These are phyloP conservation scores for Xylaria sp. DNA, from an alignment of 2,329 filamentous ascomycete genomes.

Conservation along the genomic window DNA sequence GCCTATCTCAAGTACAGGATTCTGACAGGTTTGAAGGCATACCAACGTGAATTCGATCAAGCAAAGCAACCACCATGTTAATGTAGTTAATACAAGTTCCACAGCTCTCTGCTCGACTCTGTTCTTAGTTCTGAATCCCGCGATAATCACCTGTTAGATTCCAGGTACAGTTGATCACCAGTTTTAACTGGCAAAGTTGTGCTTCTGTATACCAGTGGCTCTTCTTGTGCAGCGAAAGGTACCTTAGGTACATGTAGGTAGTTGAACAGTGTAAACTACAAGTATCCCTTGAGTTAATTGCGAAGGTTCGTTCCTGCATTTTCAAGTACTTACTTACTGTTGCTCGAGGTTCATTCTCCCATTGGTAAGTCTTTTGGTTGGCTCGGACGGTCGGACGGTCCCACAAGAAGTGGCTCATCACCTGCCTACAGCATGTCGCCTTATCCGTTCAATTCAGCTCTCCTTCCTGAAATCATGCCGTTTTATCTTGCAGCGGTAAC, in stretches of 20 bases:
- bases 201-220: not conserved
- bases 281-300: not conserved
- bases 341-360: not conserved
- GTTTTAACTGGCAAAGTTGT: not conserved
- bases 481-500: not conserved
- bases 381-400: constrained; percentile 37
- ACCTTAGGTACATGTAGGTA: too few species aligned
- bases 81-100: not conserved
- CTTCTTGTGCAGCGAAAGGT: not conserved
- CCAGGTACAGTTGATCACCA: not conserved
- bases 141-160: not conserved
- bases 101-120: not conserved
- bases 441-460: not conserved
- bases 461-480: not conserved
- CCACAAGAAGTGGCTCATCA: not conserved
- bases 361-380: constrained; percentile 9
- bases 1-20: too few species aligned
- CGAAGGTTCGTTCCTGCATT: not conserved
- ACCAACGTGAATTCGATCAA: not conserved
- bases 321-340: not conserved
- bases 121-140: not conserved
- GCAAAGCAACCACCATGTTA: not conserved
- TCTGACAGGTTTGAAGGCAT: not conserved
- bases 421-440: not conserved
- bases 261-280: not conserved